These are phyloP conservation scores for Begonia fuchsioides DNA, from an alignment of 306 rosid species.

Conservation along the genomic window DNA sequence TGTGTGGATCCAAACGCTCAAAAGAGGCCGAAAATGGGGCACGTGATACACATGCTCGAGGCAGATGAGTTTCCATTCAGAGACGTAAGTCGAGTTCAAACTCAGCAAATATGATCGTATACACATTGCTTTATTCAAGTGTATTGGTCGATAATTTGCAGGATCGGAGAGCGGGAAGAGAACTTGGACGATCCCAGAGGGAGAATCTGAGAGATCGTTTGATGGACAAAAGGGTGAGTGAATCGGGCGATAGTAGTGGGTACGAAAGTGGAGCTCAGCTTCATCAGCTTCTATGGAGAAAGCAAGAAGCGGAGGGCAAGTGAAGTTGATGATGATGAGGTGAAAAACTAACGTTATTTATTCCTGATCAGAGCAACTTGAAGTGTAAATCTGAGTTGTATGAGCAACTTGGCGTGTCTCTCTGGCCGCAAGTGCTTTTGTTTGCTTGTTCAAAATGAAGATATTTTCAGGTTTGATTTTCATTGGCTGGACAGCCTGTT, in stretches of 20 bases:
- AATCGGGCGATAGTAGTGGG: slow-evolving; percentile 48
- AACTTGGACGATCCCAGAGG: slow-evolving; percentile 21
- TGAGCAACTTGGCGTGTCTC: too few species aligned
- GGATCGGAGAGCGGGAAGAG: slow-evolving; percentile 41
- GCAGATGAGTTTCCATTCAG: slow-evolving; percentile 55
- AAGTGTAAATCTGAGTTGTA: too few species aligned
- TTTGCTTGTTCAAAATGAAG: too few species aligned
- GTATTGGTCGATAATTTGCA: slow-evolving; percentile 10
- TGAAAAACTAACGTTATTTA: not conserved
- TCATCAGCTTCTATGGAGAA: slow-evolving; percentile 22
- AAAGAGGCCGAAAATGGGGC: too few species aligned
- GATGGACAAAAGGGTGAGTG: slow-evolving; percentile 28
- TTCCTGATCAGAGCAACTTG: not conserved
- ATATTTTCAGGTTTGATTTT: too few species aligned
- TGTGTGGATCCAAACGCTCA: too few species aligned
- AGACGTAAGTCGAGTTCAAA: slow-evolving; percentile 22
- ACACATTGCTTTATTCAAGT: not conserved
- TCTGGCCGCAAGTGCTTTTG: too few species aligned
- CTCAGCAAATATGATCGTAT: too few species aligned
- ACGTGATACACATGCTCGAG: slow-evolving; percentile 52
- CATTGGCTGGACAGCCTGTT: too few species aligned
- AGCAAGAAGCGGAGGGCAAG: slow-evolving; percentile 15
- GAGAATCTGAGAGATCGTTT: slow-evolving; percentile 5
- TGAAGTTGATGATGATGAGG: slow-evolving; percentile 4
- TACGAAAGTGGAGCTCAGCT: slow-evolving; percentile 42